Evolutionary conservation across 163 green algal genomes (phyloP).

Genomic region (Prototheca cutis): DNA sequence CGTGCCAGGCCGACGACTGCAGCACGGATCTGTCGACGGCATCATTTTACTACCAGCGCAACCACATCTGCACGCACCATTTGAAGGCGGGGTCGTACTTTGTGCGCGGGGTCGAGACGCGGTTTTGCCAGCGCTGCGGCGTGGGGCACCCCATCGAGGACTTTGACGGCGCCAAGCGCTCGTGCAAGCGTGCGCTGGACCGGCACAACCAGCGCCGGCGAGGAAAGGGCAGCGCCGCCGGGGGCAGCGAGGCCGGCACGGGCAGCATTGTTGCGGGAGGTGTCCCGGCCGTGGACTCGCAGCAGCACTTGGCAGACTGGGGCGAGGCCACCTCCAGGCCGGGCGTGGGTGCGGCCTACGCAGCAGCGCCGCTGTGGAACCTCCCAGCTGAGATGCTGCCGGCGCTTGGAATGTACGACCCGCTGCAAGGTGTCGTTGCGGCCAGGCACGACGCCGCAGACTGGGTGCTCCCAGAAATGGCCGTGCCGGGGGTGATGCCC

Average conservation of each 20-base stretch:
- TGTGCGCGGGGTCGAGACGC: conserved; percentile 8
- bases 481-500: too few species aligned
- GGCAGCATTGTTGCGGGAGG: too few species aligned
- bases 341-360: background rate
- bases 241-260: background rate
- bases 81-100: background rate
- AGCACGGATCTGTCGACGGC: conserved; percentile 1
- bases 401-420: background rate
- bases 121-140: conserved; percentile 65
- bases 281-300: too few species aligned
- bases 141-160: conserved; percentile 50
- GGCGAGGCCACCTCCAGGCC: background rate
- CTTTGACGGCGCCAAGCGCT: conserved; percentile 52
- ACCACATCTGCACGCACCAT: conserved; percentile 19
- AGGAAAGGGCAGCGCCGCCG: conserved; percentile 1
- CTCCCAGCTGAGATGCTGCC: background rate
- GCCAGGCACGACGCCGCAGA: too few species aligned
- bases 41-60: conserved; percentile 22
- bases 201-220: conserved; percentile 63
- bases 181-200: conserved; percentile 53
- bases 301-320: background rate
- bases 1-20: conserved; percentile 26
- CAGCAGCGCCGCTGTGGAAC: background rate
- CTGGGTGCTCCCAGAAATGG: too few species aligned
- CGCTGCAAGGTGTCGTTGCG: background rate